Conservation (phyloP, 1,284 basidiomycete species). For the Ustilago sp. region DNA sequence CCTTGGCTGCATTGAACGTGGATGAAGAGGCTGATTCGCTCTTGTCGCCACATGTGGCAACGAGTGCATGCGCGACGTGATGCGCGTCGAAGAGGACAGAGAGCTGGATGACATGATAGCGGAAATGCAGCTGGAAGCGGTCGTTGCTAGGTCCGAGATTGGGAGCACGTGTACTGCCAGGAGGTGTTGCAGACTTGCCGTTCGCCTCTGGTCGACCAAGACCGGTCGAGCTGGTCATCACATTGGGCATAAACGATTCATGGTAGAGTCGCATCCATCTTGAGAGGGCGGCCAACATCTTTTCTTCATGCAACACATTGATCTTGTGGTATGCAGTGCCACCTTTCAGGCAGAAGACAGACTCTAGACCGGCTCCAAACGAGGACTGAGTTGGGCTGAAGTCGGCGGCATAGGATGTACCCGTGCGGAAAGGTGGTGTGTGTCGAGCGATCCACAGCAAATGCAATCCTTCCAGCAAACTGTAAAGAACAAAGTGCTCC, state of each 20-base stretch:
- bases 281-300: conserved; percentile 38
- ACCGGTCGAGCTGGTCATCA: conserved; percentile 18
- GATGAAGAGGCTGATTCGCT: conserved; percentile 13
- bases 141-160: conserved; percentile 48
- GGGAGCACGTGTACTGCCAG: conserved; percentile 7
- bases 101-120: conserved; percentile 43
- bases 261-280: conserved; percentile 44
- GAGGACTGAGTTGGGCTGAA: conserved; percentile 28
- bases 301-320: conserved; percentile 26
- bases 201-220: conserved; percentile 11
- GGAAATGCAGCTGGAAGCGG: conserved; percentile 43
- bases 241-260: conserved; percentile 37
- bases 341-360: conserved; percentile 25
- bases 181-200: neutral
- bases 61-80: conserved; percentile 42
- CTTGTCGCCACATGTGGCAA: conserved; percentile 27
- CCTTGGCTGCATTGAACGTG: neutral
- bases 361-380: conserved; percentile 19
- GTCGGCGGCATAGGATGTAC: conserved; percentile 39
- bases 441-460: conserved; percentile 40
- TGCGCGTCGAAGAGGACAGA: conserved; percentile 41
- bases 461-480: conserved; percentile 44
- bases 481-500: conserved; percentile 44
- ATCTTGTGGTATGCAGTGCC: conserved; percentile 26
- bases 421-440: conserved; percentile 33